Evolutionary conservation across 257 asterid species (phyloP).

Genomic region (Solanum piurae): DNA sequence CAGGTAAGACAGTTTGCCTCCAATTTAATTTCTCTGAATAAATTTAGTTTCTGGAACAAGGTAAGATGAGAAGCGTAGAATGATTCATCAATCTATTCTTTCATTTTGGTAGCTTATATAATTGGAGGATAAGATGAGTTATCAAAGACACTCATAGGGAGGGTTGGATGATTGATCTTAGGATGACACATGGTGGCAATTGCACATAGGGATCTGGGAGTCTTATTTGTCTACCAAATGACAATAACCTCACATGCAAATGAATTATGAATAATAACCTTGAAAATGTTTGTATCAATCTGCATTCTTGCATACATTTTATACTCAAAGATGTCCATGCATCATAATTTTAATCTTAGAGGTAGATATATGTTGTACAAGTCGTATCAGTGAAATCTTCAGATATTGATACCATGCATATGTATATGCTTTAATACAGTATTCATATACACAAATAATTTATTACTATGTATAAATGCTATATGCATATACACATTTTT

Average conservation of each 20-base stretch:
- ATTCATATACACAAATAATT: not conserved
- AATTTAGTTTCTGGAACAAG: not conserved
- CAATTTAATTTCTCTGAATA: not conserved
- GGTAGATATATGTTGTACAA: not conserved
- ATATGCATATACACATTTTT: not conserved
- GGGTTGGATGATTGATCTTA: not conserved
- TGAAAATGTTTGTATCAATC: not conserved
- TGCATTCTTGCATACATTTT: not conserved
- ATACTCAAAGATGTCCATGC: not conserved
- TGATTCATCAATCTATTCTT: not conserved
- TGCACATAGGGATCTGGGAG: not conserved
- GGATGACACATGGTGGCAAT: not conserved
- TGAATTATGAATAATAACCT: not conserved
- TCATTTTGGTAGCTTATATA: not conserved
- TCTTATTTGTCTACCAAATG: not conserved
- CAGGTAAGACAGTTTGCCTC: constrained; percentile 36
- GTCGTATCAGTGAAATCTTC: not conserved
- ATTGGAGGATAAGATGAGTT: not conserved
- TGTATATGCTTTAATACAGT: not conserved
- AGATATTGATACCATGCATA: not conserved
- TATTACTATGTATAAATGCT: not conserved
- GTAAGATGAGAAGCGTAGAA: not conserved
- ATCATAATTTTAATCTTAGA: not conserved
- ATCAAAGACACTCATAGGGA: not conserved
- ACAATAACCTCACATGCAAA: not conserved